These are phyloP conservation scores for Olyra latifolia DNA, from an alignment of 176 grass and related monocot species.

Conservation along the genomic window DNA sequence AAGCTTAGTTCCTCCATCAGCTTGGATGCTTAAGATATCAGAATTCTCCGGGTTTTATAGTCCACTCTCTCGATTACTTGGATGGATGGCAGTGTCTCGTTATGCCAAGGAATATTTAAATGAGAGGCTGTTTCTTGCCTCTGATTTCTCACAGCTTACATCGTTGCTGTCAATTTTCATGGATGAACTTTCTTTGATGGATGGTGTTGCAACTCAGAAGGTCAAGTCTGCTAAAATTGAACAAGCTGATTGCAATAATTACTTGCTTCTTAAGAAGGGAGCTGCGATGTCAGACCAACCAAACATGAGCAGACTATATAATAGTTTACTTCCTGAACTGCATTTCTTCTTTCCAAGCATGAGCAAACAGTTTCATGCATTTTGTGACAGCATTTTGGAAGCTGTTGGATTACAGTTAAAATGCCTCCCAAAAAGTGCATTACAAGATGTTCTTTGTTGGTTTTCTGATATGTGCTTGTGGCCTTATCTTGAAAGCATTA, in stretches of 20 bases:
- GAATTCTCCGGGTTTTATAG: constrained; percentile 59
- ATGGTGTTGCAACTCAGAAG: constrained; percentile 55
- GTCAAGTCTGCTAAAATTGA: constrained; percentile 38
- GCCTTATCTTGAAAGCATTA: constrained; percentile 75
- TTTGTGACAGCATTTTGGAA: constrained; percentile 87
- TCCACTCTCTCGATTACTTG: constrained; percentile 77
- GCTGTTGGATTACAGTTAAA: constrained; percentile 84
- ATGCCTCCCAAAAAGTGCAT: constrained; percentile 64
- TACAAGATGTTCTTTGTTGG: constrained; percentile 93
- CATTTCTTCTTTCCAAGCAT: constrained; percentile 91
- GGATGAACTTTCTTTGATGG: constrained; percentile 74
- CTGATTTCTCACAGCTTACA: constrained; percentile 92
- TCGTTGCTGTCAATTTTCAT: constrained; percentile 80
- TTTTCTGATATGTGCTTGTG: constrained; percentile 96
- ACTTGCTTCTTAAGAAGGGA: constrained; percentile 52
- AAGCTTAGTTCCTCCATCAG: constrained; percentile 79
- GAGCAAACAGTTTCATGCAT: constrained; percentile 60
- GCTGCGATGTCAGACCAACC: constrained; percentile 27
- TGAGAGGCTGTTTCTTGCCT: constrained; percentile 73
- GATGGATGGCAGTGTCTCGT: constrained; percentile 87
- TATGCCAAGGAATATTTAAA: constrained; percentile 87
- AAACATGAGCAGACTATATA: constrained; percentile 42
- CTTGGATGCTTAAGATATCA: constrained; percentile 86
- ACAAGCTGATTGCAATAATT: constrained; percentile 32
- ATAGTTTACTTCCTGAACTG: constrained; percentile 66